Base-by-base conservation (phyloP, 129 eudicot genomes). In the Flaveria brownii region DNA sequence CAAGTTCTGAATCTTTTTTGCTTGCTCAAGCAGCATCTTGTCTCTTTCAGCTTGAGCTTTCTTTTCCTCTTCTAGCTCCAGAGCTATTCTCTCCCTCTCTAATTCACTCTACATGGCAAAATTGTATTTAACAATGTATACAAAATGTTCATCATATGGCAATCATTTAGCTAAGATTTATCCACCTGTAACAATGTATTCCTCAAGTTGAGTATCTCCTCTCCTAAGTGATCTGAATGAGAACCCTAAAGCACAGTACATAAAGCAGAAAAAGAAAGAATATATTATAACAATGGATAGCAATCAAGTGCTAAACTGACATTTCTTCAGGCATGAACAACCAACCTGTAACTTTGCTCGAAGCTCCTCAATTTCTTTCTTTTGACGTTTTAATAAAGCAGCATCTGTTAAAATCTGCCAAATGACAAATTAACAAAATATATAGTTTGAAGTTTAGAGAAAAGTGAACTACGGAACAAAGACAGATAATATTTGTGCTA, bases 21-120 rank as follows among this genome's bases (percentile, higher is more conserved):
- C 97, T 82, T 94, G 99, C 57, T 84, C 92, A 70, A 79, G 88
- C 82, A 95, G 30, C 86, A 87, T 91, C 80, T 75, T 87, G 65
- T 95, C 99, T 81, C 88, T 64, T 85, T 91, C 94, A 78, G 91
- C 94, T 76, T 95, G 96, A 83, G 92, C 97, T 85, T 86, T 91
- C 89, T 91, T 95, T 83, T 91, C 96, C 81, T 95, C 99, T 87
- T 95, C 99, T 80, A 95, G 84, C 94, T 91, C 99, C 81, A 95
- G 75, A 73, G 99, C 92, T 69, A 95, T 91, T 42, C 99, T 78
- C 81, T 95, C 99, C 86, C 97, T 91, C 84, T 95, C 99, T 80
- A 91, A 70, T 76, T 91, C 99, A 89, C 92, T 89, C 99, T 95
- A 71, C 50, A 36, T 59, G 50, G 17, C 47, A 65, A 11, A 50